Percentiles rank a stretch among this genome's conserved stretches.
Conservation (phyloP, 306 rosid genomes). For the Cercis canadensis region DNA sequence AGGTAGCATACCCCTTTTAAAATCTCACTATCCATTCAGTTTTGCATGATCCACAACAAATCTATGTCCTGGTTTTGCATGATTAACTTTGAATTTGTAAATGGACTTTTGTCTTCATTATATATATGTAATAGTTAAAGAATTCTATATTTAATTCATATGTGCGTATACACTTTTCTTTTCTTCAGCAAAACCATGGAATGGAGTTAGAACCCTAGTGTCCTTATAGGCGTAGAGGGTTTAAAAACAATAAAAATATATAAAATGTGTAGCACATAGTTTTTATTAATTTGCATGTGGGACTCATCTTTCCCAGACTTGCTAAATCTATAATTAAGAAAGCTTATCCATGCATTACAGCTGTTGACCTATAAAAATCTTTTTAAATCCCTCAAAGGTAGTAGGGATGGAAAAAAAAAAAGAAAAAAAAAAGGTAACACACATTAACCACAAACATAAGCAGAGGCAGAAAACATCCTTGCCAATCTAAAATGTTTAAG, state of each 20-base stretch:
- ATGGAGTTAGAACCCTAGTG: conserved; percentile 15
- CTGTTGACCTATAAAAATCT: conserved; percentile 38
- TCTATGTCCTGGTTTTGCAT: conserved; percentile 24
- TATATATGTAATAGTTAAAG: neutral
- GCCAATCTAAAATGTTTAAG: no score
- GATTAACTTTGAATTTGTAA: neutral
- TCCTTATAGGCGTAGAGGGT: neutral
- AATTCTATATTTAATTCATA: neutral
- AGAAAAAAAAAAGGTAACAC: no score
- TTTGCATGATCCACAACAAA: conserved; percentile 14
- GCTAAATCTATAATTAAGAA: neutral
- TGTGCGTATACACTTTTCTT: neutral
- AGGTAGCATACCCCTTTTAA: no score
- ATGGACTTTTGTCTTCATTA: conserved; percentile 11
- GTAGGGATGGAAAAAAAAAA: no score
- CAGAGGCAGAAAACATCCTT: no score
- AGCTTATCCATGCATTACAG: conserved; percentile 47
- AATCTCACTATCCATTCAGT: no score
- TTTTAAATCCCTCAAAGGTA: no score
- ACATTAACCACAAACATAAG: no score
- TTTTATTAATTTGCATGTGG: neutral
- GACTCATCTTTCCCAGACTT: neutral
- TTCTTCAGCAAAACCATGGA: neutral
- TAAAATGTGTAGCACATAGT: neutral
- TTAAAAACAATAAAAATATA: no score